Conservation (phyloP, 2,329 filamentous ascomycete genomes). For the Coniochaeta hoffmannii region DNA sequence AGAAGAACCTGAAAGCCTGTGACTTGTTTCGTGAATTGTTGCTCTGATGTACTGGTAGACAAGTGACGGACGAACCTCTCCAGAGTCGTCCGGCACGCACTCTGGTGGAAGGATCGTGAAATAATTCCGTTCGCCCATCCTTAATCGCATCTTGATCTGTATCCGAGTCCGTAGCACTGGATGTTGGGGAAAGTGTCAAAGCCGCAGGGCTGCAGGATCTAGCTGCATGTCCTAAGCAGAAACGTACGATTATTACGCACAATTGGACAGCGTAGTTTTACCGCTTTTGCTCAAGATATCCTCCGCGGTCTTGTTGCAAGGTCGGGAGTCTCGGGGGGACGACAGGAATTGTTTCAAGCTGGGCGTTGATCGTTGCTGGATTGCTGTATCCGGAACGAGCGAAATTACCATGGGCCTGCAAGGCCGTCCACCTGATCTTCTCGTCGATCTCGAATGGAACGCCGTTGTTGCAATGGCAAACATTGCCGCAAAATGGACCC, state of each 20-base stretch:
- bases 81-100: too few species aligned
- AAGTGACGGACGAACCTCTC: too few species aligned
- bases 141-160: neutral
- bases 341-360: neutral
- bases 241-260: neutral
- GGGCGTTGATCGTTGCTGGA: neutral
- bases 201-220: neutral
- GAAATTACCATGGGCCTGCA: neutral
- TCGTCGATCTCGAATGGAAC: neutral
- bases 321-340: neutral
- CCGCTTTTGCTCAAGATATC: neutral
- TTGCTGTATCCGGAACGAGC: neutral
- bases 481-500: neutral
- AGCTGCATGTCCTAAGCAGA: neutral
- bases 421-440: neutral
- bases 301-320: too few species aligned
- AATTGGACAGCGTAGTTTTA: neutral
- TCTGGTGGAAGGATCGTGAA: too few species aligned
- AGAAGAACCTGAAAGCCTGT: too few species aligned
- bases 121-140: too few species aligned
- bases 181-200: neutral
- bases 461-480: too few species aligned
- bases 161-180: neutral
- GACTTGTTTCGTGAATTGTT: too few species aligned
- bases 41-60: too few species aligned